phyloP scores from a whole-genome alignment of 805 yeast genomes.

The Nakazawaea molendinolei region DNA sequence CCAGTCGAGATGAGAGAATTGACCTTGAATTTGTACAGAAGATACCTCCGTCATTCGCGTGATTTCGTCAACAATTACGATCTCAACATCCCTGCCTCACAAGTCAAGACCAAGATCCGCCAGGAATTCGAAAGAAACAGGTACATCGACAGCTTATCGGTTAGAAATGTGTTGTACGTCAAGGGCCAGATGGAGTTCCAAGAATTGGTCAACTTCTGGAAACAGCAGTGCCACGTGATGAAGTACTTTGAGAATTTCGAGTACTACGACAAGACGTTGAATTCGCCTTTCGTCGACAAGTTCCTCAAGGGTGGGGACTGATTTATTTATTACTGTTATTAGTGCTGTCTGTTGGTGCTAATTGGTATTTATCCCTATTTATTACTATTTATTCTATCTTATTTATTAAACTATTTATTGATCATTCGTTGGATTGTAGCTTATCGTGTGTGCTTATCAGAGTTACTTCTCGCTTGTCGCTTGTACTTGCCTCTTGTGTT shows the following conservation, averaged over 20 bases:
- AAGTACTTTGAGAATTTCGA: conserved; percentile 70
- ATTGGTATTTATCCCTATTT: not conserved
- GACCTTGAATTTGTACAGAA: conserved; percentile 66
- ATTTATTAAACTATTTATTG: too few relatives aligned
- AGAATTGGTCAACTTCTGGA: conserved; percentile 85
- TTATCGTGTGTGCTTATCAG: too few relatives aligned
- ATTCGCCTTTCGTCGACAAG: conserved; percentile 62
- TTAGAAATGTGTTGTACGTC: conserved; percentile 62
- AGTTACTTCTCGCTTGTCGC: too few relatives aligned
- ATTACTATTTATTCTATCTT: conserved; percentile 3
- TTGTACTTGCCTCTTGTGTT: too few relatives aligned
- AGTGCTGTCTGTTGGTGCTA: conserved; percentile 4
- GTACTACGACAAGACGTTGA: conserved; percentile 45
- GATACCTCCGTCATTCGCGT: conserved; percentile 54
- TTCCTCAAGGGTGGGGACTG: conserved; percentile 56
- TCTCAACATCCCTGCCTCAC: conserved; percentile 70
- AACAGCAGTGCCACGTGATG: conserved; percentile 79
- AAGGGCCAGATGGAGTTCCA: conserved; percentile 91
- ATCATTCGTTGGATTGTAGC: too few relatives aligned
- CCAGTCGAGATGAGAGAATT: conserved; percentile 55
- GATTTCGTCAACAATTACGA: conserved; percentile 54
- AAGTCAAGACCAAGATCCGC: conserved; percentile 76
- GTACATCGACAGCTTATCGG: conserved; percentile 58
- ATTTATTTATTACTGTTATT: conserved; percentile 7
- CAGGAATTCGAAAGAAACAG: conserved; percentile 85